phyloP scores from a whole-genome alignment of 441 rosid species.

The Gossypium schwendimanii region DNA sequence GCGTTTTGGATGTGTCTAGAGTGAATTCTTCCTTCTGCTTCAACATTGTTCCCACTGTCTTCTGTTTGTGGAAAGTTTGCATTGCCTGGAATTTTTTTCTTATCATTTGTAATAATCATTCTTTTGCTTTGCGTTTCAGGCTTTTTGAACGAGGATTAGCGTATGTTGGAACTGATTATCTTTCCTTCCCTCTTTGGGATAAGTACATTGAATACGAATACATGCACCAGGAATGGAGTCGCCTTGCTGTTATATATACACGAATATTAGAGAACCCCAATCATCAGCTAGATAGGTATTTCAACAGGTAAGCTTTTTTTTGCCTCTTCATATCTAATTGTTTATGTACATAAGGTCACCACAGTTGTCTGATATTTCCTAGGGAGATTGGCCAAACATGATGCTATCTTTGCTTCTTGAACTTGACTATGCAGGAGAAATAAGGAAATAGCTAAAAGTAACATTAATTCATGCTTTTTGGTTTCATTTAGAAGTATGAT shows the following conservation, averaged over 20 bases:
- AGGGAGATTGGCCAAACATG: not conserved
- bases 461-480: not conserved
- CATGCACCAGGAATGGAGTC: conserved; percentile 80
- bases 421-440: not conserved
- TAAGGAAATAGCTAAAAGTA: not conserved
- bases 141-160: conserved; percentile 88
- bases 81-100: conserved; percentile 17
- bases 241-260: conserved; percentile 67
- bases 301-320: conserved; percentile 41
- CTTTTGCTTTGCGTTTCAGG: conserved; percentile 39
- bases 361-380: not conserved
- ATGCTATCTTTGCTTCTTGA: not conserved
- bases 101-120: conserved; percentile 10
- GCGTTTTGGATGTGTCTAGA: conserved; percentile 72
- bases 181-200: conserved; percentile 79
- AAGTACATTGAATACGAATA: conserved; percentile 89
- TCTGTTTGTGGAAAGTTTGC: conserved; percentile 24
- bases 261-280: conserved; percentile 82
- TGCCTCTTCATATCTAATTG: not conserved
- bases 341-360: not conserved
- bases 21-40: conserved; percentile 64
- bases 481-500: not conserved
- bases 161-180: conserved; percentile 90
- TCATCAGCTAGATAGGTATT: conserved; percentile 74
- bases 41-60: conserved; percentile 30